A percentile compares a stretch with the other conserved stretches of the same genome.
Conservation (phyloP, 2,329 filamentous ascomycete genomes). For the Exophiala spinifera region DNA sequence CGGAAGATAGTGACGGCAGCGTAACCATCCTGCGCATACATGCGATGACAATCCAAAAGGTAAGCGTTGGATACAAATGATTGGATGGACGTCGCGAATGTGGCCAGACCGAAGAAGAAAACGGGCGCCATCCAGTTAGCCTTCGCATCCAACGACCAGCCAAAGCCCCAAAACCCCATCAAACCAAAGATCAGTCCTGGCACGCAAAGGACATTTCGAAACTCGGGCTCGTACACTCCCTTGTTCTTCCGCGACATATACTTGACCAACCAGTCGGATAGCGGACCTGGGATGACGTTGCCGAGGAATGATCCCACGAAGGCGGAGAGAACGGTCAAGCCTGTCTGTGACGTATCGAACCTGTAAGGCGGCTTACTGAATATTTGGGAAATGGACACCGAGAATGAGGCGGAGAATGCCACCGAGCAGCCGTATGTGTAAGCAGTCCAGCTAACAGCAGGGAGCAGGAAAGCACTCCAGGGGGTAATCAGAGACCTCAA, state of each 20-base stretch:
- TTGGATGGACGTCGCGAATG: not conserved
- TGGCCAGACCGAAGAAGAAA: constrained; percentile 1
- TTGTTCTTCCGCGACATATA: constrained; percentile 44
- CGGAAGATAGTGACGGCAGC: not conserved
- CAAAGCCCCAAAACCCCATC: not conserved
- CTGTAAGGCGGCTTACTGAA: constrained; percentile 28
- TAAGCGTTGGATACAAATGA: constrained; percentile 1
- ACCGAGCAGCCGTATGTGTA: constrained; percentile 2
- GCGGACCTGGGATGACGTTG: constrained; percentile 37
- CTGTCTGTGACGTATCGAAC: constrained; percentile 32
- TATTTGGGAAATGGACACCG: constrained; percentile 26
- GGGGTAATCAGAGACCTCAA: not conserved
- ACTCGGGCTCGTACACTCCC: constrained; percentile 49
- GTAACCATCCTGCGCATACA: not conserved
- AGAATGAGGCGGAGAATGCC: not conserved
- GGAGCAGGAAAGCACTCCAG: not conserved
- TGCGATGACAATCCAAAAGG: not conserved
- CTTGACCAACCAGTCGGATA: constrained; percentile 39
- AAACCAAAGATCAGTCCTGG: not conserved
- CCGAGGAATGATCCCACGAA: constrained; percentile 41
- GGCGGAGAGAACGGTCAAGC: constrained; percentile 33
- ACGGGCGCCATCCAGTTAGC: not conserved
- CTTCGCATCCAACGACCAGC: not conserved
- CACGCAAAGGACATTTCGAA: constrained; percentile 35
- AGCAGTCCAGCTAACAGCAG: not conserved